phyloP scores from a whole-genome alignment of 108 stramenopile genomes.

The Pseudonitzschia pungens region DNA sequence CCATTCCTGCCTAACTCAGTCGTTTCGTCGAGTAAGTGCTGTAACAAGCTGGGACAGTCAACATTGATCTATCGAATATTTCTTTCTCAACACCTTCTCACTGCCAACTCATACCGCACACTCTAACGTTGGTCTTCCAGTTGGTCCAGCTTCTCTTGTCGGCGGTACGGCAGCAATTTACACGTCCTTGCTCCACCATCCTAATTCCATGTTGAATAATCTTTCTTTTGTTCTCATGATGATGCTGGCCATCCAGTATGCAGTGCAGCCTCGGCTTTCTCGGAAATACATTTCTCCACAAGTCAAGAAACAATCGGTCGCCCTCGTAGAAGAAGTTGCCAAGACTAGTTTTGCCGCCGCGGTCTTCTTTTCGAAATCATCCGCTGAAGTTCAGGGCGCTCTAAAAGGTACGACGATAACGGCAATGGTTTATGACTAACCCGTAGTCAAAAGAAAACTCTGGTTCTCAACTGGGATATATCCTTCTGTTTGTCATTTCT shows the following conservation, averaged over 20 bases:
- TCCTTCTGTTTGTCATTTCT: background rate
- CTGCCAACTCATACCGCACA: background rate
- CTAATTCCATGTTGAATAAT: constrained; percentile 39
- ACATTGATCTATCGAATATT: background rate
- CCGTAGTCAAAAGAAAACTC: too few species aligned
- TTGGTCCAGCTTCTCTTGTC: constrained; percentile 25
- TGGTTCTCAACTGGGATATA: too few species aligned
- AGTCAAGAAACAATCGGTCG: constrained; percentile 57
- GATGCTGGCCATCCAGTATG: constrained; percentile 84
- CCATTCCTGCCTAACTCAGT: background rate
- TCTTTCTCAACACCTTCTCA: background rate
- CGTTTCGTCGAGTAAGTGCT: background rate
- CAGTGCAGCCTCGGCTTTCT: constrained; percentile 76
- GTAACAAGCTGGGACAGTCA: background rate
- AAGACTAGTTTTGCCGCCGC: constrained; percentile 57
- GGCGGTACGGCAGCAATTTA: constrained; percentile 37
- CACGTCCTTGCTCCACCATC: constrained; percentile 24
- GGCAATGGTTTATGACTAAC: too few species aligned
- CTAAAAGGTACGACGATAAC: constrained; percentile 48
- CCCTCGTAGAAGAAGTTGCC: constrained; percentile 64
- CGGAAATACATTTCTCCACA: constrained; percentile 57
- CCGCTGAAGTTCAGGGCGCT: constrained; percentile 21
- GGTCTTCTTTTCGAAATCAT: constrained; percentile 31
- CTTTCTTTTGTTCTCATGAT: constrained; percentile 59
- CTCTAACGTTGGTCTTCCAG: background rate